Evolutionary conservation across 2,329 filamentous ascomycete genomes (phyloP), one percentile per base, ranked within the genome.

Genomic region (Seiridium unicorne): DNA sequence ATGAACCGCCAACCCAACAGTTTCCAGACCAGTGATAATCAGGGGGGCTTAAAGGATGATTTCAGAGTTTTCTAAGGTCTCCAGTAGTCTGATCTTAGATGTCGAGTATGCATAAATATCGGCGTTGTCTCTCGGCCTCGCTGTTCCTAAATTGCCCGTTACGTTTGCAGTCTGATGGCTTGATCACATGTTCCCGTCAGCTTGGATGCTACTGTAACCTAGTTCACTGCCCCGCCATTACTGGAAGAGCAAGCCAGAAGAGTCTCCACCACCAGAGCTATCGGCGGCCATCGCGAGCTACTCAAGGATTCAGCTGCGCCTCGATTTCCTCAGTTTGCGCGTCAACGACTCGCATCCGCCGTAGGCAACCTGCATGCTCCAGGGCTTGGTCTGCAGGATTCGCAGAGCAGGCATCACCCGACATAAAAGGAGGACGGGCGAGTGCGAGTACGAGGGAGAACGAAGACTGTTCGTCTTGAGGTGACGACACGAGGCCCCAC

Each of bases 401-500:
- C 18, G 18, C 18, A 26, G 18, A 26, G 18, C 18, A 26, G 18
- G 18, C 18, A 26, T 26, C 18, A 26, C 18, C 18, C 18, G 18
- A 26, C 18, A 26, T 26, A 42, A 42, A 42, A 42, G 38, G 13
- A 13, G 7, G 7, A 13, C 7, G 38, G 7, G 7, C 38, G 38
- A 42, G 38, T 42, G 13, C 46, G 46, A 49, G 46, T 49, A 31
- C 42, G 42, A 44, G 18, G 42, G 42, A 44, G 18, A 13, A 44
- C 18, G 18, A 13, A 31, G 10, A 38, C 18, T 18, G 7, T 13
- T 13, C 38, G 13, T 7, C 38, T 42, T n/a, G 34, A 7, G 49
- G 49, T 53, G 49, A 53, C 49, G 49, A 53, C 49, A 53, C 49
- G 32, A 53, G n/a, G 5, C 49, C 49, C 49, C 49, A 53, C 49